Evolutionary conservation across 1,284 basidiomycete species (phyloP).

Genomic region (Vanrija sp.): DNA sequence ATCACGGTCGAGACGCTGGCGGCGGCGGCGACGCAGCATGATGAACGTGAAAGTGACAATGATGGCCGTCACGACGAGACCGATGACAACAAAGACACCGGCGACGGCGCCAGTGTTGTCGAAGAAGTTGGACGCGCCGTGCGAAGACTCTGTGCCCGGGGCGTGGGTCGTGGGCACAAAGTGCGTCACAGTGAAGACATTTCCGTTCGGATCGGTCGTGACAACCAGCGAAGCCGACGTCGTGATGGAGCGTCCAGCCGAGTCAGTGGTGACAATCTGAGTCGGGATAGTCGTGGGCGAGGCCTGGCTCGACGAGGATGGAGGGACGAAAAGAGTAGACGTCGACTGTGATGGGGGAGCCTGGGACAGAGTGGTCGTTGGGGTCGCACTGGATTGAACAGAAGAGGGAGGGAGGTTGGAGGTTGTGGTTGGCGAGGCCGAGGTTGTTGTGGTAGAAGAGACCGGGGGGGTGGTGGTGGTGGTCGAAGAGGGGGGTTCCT

Average conservation of each 20-base stretch:
- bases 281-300: too few relatives aligned
- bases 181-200: conserved; percentile 40
- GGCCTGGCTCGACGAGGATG: not conserved
- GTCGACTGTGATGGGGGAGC: not conserved
- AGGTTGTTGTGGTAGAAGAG: too few relatives aligned
- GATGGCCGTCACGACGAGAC: conserved; percentile 43
- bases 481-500: too few relatives aligned
- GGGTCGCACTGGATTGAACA: too few relatives aligned
- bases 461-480: too few relatives aligned
- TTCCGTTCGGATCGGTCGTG: conserved; percentile 25
- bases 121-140: conserved; percentile 38
- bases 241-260: conserved; percentile 3
- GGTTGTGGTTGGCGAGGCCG: too few relatives aligned
- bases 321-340: not conserved
- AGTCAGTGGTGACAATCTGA: conserved; percentile 6
- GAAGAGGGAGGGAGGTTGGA: too few relatives aligned
- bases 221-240: conserved; percentile 11
- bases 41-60: conserved; percentile 44
- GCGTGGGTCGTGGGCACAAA: conserved; percentile 30
- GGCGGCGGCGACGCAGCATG: conserved; percentile 43
- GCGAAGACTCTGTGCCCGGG: conserved; percentile 13
- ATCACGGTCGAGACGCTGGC: conserved; percentile 49
- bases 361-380: too few relatives aligned
- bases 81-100: conserved; percentile 50
- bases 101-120: conserved; percentile 49